Conservation (phyloP, 169 alveolate species). For the Sarcocystis neurona region DNA sequence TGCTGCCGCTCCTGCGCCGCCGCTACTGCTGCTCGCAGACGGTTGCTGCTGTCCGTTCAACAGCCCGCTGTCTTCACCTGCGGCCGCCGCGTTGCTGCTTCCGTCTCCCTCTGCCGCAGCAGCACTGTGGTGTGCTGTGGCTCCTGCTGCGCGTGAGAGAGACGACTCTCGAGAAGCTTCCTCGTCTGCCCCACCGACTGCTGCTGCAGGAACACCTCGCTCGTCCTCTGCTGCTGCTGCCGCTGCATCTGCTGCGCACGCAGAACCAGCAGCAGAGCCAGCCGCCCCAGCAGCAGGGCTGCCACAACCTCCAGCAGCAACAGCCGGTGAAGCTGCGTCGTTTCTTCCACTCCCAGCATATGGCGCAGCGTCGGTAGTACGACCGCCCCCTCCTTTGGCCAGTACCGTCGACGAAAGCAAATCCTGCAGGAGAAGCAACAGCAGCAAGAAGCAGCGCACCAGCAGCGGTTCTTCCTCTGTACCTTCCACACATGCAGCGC, state of each 20-base stretch:
- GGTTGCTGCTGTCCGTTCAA: neutral
- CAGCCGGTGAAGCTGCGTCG: neutral
- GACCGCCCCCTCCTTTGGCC: too few species aligned
- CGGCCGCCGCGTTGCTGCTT: too few species aligned
- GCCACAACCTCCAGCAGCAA: constrained; percentile 30
- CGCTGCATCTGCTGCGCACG: neutral
- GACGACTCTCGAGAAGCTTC: neutral
- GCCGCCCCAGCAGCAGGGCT: too few species aligned
- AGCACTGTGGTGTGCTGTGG: too few species aligned
- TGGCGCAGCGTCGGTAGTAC: too few species aligned
- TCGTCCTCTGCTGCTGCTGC: constrained; percentile 14
- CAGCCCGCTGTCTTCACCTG: too few species aligned
- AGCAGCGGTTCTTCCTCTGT: neutral
- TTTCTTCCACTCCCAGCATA: too few species aligned
- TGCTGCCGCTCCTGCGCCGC: too few species aligned
- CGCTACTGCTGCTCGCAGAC: neutral
- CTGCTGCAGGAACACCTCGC: constrained; percentile 15
- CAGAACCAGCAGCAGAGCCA: constrained; percentile 2
- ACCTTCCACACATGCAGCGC: neutral
- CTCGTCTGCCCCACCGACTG: neutral
- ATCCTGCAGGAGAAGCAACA: too few species aligned
- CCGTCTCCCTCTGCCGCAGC: neutral
- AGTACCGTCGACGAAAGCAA: too few species aligned
- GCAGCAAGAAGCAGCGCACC: too few species aligned
- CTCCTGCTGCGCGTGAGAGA: too few species aligned